Percentiles rank a stretch among this genome's conserved stretches.
Evolutionary conservation across 768 basidiomycete species (phyloP).

Genomic region (Rhizopogon roseolus): DNA sequence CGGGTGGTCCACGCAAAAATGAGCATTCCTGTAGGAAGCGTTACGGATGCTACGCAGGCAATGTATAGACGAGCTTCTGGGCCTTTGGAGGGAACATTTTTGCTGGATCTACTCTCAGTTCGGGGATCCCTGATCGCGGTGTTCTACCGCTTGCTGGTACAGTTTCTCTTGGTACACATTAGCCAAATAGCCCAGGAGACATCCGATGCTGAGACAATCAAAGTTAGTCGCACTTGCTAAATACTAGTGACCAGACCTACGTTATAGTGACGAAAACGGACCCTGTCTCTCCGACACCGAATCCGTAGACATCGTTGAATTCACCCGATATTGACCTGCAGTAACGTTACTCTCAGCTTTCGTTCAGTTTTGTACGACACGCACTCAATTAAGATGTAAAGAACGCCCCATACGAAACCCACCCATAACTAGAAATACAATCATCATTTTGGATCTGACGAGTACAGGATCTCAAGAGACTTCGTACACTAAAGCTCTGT

Average conservation of each 20-base stretch:
- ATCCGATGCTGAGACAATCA: slow-evolving; percentile 41
- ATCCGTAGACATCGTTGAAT: slow-evolving; percentile 53
- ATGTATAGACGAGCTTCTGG: slow-evolving; percentile 46
- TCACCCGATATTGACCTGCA: slow-evolving; percentile 50
- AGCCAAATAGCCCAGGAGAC: slow-evolving; percentile 40
- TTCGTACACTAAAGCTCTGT: slow-evolving; percentile 60
- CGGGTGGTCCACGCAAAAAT: slow-evolving; percentile 70
- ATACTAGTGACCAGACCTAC: slow-evolving; percentile 29
- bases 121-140: too few species aligned
- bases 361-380: slow-evolving; percentile 2
- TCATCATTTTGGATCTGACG: slow-evolving; percentile 51
- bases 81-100: slow-evolving; percentile 26
- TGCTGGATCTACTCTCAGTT: slow-evolving; percentile 12
- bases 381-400: slow-evolving; percentile 64
- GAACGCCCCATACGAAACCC: slow-evolving; percentile 52
- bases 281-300: slow-evolving; percentile 55
- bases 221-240: not conserved
- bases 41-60: slow-evolving; percentile 37
- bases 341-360: slow-evolving; percentile 1
- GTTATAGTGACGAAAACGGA: slow-evolving; percentile 53
- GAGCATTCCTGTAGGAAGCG: slow-evolving; percentile 58
- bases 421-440: too few species aligned
- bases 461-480: not conserved
- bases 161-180: slow-evolving; percentile 45
- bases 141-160: slow-evolving; percentile 35